Evolutionary conservation across 371 early-diverging fungal species (phyloP), one percentile per base, ranked within the genome.

Genomic region (Syncephalastrum sp.): DNA sequence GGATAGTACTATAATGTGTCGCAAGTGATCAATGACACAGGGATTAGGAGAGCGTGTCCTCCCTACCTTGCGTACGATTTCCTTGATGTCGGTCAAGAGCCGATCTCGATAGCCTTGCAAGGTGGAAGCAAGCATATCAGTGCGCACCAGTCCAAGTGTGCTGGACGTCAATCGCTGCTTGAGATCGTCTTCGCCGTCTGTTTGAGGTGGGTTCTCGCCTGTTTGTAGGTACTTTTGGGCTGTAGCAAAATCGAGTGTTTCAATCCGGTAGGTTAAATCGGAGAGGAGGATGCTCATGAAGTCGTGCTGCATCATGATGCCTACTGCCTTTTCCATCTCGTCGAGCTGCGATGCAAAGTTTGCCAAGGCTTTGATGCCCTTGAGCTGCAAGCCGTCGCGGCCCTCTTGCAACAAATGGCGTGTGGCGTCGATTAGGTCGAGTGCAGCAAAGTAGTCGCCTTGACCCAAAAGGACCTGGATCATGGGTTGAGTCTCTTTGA

Each of bases 401-500:
- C 60, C 43, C 5, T 53, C 56, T n/a, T 57, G 69, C 38, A 93
- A 59, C 0, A 77, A 65, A 19, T 46, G 52, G 38, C 83, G 84
- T 5, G 92, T 85, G 21, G 91, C 91, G 23, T 88, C 89, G 33
- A 97, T 87, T 42, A 96, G 65, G 58, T 91, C 91, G 63, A 97
- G 65, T 5, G 96, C 96, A 2, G 83, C 91, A 59, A 92, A 87
- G 59, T 89, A 92, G 64, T 96, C 90, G 5, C 86, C 85, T 42
- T 89, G 87, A 0, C 77, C 79, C 6, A 95, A 65, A 24, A 96
- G 67, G 14, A 83, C 78, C 60, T 94, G 93, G 21, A 95, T 91
- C 61, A 84, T 88, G 1, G 92, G 89, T 59, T 89, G 90, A 1
- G 87, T 85, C 5, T 90, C 82, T 51, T 81, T 79, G n/a, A 95